phyloP scores from a whole-genome alignment of 805 yeast genomes.

The Yarrowia keelungensis region DNA sequence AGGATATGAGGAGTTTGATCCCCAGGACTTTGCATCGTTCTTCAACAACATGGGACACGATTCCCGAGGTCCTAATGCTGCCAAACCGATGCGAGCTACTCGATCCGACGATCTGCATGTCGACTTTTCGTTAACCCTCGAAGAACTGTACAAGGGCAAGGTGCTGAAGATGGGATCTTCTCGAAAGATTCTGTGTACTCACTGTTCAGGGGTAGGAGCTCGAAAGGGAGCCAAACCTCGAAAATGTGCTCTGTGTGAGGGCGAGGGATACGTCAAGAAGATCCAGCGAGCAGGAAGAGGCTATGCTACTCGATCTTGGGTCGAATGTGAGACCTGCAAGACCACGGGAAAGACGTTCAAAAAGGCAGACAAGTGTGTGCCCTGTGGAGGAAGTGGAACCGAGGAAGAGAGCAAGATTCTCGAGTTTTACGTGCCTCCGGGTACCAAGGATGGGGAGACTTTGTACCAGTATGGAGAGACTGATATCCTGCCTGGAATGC shows the following conservation, averaged over 20 bases:
- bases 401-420: conserved; percentile 71
- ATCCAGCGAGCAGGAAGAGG: conserved; percentile 77
- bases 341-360: conserved; percentile 70
- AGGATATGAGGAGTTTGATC: conserved; percentile 58
- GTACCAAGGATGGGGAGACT: conserved; percentile 67
- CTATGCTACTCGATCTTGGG: conserved; percentile 65
- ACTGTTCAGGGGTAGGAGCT: conserved; percentile 81
- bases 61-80: conserved; percentile 22
- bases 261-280: conserved; percentile 68
- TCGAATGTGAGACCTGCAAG: conserved; percentile 69
- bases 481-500: conserved; percentile 74
- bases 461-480: conserved; percentile 72
- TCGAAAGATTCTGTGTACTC: conserved; percentile 72
- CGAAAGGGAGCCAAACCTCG: conserved; percentile 62
- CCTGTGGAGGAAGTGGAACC: conserved; percentile 71
- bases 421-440: conserved; percentile 78
- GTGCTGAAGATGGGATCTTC: conserved; percentile 74
- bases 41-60: conserved; percentile 25
- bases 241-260: conserved; percentile 72
- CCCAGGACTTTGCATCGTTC: conserved; percentile 71
- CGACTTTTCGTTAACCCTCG: conserved; percentile 68
- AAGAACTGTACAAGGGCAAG: conserved; percentile 82
- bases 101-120: conserved; percentile 72
- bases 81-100: conserved; percentile 14
- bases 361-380: conserved; percentile 75